These are phyloP conservation scores for Komagataella pastoris DNA, from an alignment of 805 yeast genomes.

Conservation along the genomic window DNA sequence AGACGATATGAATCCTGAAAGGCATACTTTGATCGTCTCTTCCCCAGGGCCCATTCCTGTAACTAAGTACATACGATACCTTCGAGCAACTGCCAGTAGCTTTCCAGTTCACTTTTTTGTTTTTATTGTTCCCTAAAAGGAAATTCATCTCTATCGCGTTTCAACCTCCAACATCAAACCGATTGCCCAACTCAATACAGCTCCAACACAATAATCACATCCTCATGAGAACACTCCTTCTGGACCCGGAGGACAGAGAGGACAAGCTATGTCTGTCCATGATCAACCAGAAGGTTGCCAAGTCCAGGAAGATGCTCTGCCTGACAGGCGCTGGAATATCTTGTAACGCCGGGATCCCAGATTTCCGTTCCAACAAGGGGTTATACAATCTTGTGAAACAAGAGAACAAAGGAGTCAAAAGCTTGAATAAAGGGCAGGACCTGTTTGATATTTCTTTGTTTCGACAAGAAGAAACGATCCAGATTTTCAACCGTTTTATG, in stretches of 20 bases:
- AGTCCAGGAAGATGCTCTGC: slow-evolving; percentile 43
- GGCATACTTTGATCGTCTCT: neutral
- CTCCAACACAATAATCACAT: neutral
- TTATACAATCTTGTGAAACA: slow-evolving; percentile 61
- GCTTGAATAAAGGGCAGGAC: slow-evolving; percentile 73
- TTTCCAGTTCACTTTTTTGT: neutral
- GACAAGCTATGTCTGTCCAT: slow-evolving; percentile 9
- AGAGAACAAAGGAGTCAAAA: slow-evolving; percentile 35
- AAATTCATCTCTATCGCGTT: neutral
- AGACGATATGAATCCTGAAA: neutral
- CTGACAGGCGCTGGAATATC: slow-evolving; percentile 96
- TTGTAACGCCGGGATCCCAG: slow-evolving; percentile 95
- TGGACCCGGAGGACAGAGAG: slow-evolving; percentile 7
- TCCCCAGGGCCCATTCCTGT: neutral
- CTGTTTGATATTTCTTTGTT: slow-evolving; percentile 81
- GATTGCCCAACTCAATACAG: neutral
- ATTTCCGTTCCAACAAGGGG: slow-evolving; percentile 77
- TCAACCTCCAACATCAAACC: neutral
- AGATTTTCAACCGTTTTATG: slow-evolving; percentile 83
- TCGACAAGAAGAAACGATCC: slow-evolving; percentile 48
- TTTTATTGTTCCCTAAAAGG: neutral
- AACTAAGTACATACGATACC: neutral
- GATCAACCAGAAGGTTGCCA: slow-evolving; percentile 27
- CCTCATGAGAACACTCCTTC: slow-evolving; percentile 10
- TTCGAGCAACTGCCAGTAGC: neutral